Evolutionary conservation across 2,329 filamentous ascomycete species (phyloP), one percentile per base, ranked within the genome.

Genomic region (Zasmidium citrigriseum): DNA sequence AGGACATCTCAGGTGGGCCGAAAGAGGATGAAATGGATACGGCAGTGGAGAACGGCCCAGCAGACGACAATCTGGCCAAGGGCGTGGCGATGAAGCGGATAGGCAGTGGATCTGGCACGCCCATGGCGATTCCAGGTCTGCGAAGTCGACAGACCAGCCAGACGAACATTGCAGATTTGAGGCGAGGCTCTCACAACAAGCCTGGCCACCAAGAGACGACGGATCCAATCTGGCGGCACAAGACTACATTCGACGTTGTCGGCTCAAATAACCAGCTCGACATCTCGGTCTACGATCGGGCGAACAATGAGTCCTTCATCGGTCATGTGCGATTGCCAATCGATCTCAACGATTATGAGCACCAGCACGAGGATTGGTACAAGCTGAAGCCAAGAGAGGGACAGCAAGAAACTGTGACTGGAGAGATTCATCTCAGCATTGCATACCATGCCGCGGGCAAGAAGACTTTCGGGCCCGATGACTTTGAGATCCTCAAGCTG

Each of bases 81-180:
- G 75, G 77, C 20, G 77, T 82, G 55, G 75, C 79, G 22, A 82
- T 82, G 68, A 81, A 74, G 70, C 77, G 76, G 70, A 84, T 82
- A 68, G 89, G 88, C 58, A 95, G 90, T 71, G 91, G 96, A 67
- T 89, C 88, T 25, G 90, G 92, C 24, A 85, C 89, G 53, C 85
- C 92, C 16, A 93, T 97, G 87, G 91, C 92, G 27, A 98, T 99
- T 65, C 95, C 95, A 1, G 97, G 69, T 5, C 55, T 98, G 91
- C 88, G 89, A 69, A 98, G 93, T 74, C 88, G 95, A 55, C 95
- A 98, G 73, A 98, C 93, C 77, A 98, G 93, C 78, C 93, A 93
- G 77, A 96, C 93, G 56, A 96, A 93, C 70, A 81, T 89, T 64
- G 83, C 84, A 34, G 90, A 96, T 66, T 68, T 81, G 79, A 61